phyloP scores from a whole-genome alignment of 805 yeast genomes.

The Starmerella cellae region DNA sequence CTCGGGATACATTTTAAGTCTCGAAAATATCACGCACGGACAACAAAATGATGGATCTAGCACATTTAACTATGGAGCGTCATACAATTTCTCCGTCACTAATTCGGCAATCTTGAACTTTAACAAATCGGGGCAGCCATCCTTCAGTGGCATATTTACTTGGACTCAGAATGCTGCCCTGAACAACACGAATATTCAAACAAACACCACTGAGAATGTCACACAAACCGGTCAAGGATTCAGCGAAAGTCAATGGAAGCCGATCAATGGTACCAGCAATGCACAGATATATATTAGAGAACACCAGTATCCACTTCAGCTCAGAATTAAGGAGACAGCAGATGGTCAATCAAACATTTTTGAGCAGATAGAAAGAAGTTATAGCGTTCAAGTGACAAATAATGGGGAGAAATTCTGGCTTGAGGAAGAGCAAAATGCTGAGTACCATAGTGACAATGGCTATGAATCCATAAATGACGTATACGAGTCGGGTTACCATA shows the following conservation, averaged over 20 bases:
- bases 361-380: slow-evolving; percentile 4
- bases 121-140: not conserved
- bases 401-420: slow-evolving; percentile 3
- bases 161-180: slow-evolving; percentile 4
- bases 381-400: slow-evolving; percentile 4
- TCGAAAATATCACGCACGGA: not conserved
- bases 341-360: not conserved
- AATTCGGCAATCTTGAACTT: slow-evolving; percentile 3
- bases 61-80: not conserved
- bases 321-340: not conserved
- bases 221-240: slow-evolving; percentile 5
- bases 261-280: slow-evolving; percentile 2
- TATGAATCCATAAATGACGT: slow-evolving; percentile 5
- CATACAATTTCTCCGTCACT: not conserved
- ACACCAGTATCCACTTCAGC: not conserved
- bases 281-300: not conserved
- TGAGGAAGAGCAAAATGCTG: slow-evolving; percentile 2
- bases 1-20: slow-evolving; percentile 7
- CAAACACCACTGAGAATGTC: not conserved
- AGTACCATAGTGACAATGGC: not conserved
- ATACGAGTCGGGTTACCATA: slow-evolving; percentile 3
- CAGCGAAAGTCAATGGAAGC: not conserved
- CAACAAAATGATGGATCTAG: not conserved
- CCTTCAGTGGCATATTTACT: not conserved
- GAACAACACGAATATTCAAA: not conserved